phyloP scores from a whole-genome alignment of 2,329 filamentous ascomycete species.

The Chaetomium sp. region DNA sequence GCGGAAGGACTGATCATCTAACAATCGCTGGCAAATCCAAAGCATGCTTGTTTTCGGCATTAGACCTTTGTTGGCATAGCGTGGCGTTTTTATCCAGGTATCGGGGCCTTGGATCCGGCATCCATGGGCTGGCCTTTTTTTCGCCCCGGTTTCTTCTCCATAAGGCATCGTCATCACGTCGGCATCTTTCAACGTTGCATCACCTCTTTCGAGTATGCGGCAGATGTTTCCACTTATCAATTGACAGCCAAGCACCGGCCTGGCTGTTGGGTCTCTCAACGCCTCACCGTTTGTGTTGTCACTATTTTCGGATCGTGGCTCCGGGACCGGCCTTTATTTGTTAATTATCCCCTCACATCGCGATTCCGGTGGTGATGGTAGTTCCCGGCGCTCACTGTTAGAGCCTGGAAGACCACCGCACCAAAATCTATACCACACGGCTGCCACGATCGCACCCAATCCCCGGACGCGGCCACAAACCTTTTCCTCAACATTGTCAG shows the following conservation, averaged over 20 bases:
- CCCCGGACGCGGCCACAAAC: slow-evolving; percentile 9
- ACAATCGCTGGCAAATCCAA: slow-evolving; percentile 17
- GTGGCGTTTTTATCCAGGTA: slow-evolving; percentile 18
- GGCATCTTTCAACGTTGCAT: slow-evolving; percentile 12
- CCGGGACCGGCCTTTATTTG: slow-evolving; percentile 8
- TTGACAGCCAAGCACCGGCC: not conserved
- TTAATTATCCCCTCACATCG: slow-evolving; percentile 14
- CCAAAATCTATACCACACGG: not conserved
- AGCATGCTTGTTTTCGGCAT: slow-evolving; percentile 21
- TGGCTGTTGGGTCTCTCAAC: no score
- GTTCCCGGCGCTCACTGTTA: slow-evolving; percentile 4
- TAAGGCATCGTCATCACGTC: slow-evolving; percentile 13
- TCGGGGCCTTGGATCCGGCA: slow-evolving; percentile 21
- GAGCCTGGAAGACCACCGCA: not conserved
- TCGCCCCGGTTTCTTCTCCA: slow-evolving; percentile 12
- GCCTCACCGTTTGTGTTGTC: no score
- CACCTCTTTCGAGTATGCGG: slow-evolving; percentile 7
- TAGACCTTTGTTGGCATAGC: slow-evolving; percentile 22
- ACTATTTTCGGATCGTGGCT: no score
- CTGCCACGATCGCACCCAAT: slow-evolving; percentile 13
- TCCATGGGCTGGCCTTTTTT: slow-evolving; percentile 12
- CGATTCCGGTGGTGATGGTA: not conserved
- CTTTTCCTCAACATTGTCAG: slow-evolving; percentile 7
- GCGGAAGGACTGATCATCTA: slow-evolving; percentile 18
- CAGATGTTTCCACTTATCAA: slow-evolving; percentile 4